These are phyloP conservation scores for Corylus heterophylla DNA, from an alignment of 306 rosid species.

Conservation along the genomic window DNA sequence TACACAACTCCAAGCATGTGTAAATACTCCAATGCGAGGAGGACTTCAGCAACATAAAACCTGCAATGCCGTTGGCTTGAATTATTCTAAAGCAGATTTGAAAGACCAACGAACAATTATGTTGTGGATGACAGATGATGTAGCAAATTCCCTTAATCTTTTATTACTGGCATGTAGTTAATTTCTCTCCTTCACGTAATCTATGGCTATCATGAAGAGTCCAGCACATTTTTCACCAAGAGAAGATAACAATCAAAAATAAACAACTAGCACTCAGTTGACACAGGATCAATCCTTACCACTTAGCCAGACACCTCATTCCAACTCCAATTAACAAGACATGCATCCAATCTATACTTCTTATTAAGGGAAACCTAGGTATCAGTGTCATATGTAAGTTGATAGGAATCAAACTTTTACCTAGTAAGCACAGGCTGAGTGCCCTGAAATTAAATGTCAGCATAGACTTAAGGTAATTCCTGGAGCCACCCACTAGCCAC, in stretches of 20 bases:
- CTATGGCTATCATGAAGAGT: background rate
- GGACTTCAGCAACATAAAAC: constrained; percentile 93
- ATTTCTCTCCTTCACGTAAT: background rate
- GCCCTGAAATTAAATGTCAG: background rate
- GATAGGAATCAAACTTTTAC: background rate
- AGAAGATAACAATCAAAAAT: constrained; percentile 5
- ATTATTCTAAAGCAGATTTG: constrained; percentile 19
- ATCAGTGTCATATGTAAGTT: background rate
- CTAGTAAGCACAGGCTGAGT: background rate
- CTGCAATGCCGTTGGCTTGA: constrained; percentile 41
- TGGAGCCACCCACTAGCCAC: background rate
- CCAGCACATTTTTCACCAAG: constrained; percentile 8
- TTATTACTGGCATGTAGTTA: background rate
- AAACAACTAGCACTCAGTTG: background rate
- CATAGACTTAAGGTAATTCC: constrained; percentile 4
- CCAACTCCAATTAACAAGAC: background rate
- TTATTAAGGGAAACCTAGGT: background rate
- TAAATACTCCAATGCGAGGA: constrained; percentile 89
- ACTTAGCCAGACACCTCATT: background rate
- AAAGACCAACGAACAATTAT: background rate
- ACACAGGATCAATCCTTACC: background rate
- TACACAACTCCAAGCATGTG: constrained; percentile 98
- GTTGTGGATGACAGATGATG: background rate
- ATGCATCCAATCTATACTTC: background rate
- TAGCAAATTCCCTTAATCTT: background rate